Base-by-base conservation (phyloP, 2,329 filamentous ascomycete species). In the Hymenoscyphus fructigenus region DNA sequence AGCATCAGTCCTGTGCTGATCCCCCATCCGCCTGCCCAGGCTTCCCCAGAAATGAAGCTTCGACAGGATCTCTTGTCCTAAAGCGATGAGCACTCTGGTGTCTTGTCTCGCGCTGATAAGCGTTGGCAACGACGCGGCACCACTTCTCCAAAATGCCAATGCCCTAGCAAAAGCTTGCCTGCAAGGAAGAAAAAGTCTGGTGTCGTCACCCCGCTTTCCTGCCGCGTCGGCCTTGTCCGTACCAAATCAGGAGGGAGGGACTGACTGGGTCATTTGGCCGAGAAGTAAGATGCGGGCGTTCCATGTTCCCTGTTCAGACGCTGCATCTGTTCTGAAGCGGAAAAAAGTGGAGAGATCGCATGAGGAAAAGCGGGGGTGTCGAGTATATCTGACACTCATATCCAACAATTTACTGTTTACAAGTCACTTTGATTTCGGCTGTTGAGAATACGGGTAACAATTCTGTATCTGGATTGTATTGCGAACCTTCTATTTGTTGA, bases 181-280 rank as follows among this genome's bases (percentile, higher is more conserved):
- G 47, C 20, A 53, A 14, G 5, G 20, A 53, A 26, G 15, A 53
- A 50, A 50, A 23, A 23, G 20, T 15, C 47, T 26, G 3, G 20
- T 53, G 47, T 53, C 47, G 20, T 53, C 20, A 14, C 47, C 47
- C 47, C 47, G 47, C 47, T 53, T 53, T 53, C 14, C 47, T 53
- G n/a, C n/a, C 14, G 36, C 36, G 2, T 23, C 47, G 47, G 47
- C 10, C 47, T 23, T 23, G 47, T 14, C 47, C 47, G 47, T 38
- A 15, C 9, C 47, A 26, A 53, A 53, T 53, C 20, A 53, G 47
- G 5, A 12, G 20, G 20, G 12, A 12, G 20, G 3, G 41, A 47
- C 10, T 7, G 44, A 23, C 44, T 23, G 44, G 47, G 47, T 20
- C 20, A 26, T 53, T 23, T 53, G 47, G 20, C 47, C 47, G 47